phyloP scores from a whole-genome alignment of 495 filamentous ascomycete genomes.

The Trichoderma erinaceum region DNA sequence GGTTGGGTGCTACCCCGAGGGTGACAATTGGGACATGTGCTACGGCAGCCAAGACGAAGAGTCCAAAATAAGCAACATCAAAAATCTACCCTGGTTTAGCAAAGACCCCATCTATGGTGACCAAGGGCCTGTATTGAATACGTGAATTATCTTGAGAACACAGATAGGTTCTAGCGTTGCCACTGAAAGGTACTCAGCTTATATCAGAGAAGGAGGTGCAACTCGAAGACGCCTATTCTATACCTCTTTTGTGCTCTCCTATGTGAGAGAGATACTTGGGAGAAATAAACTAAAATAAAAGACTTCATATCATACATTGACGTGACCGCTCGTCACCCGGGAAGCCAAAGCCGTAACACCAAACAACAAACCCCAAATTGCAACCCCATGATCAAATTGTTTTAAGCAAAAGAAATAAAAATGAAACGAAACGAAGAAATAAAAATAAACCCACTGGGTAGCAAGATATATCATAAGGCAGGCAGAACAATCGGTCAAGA shows the following conservation, averaged over 20 bases:
- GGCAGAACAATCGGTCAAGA: not conserved
- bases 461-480: not conserved
- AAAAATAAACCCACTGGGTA: not conserved
- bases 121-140: conserved; percentile 44
- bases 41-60: conserved; percentile 55
- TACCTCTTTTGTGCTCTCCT: too few relatives aligned
- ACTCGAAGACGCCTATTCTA: too few relatives aligned
- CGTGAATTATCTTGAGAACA: not conserved
- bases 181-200: too few relatives aligned
- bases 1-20: conserved; percentile 58
- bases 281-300: not conserved
- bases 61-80: conserved; percentile 42
- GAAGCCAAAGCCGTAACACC: not conserved
- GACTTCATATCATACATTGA: not conserved
- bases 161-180: too few relatives aligned
- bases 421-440: not conserved
- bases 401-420: not conserved
- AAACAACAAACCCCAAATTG: not conserved
- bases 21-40: conserved; percentile 62
- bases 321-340: not conserved
- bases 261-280: too few relatives aligned
- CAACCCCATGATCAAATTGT: not conserved
- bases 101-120: conserved; percentile 56
- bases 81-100: conserved; percentile 48
- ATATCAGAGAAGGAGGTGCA: too few relatives aligned